Conservation (phyloP, 2,329 filamentous ascomycete genomes). For the Penicillium verrucosum region DNA sequence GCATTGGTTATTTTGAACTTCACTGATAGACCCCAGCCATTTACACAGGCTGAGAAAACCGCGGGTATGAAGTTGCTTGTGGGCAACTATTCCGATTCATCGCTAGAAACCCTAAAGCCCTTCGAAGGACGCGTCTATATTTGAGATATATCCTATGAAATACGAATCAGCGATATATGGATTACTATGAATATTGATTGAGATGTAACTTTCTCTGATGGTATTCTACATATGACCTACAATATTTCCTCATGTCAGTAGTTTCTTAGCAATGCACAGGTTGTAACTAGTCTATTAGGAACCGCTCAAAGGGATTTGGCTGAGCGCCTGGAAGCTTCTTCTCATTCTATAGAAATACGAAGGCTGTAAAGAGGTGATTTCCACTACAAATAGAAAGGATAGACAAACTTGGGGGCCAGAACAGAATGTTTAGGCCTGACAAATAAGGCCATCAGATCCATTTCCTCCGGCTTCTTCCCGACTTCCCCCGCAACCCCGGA, state of each 20-base stretch:
- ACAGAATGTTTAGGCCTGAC: not conserved
- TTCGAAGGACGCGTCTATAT: conserved; percentile 25
- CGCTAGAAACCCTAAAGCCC: conserved; percentile 8
- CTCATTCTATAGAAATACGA: not conserved
- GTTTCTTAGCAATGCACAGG: not conserved
- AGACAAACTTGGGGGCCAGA: not conserved
- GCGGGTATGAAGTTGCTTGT: conserved; percentile 18
- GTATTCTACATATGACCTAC: not conserved
- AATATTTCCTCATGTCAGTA: not conserved
- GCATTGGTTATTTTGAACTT: conserved; percentile 24
- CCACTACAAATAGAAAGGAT: not conserved
- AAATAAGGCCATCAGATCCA: not conserved
- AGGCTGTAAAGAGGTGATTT: not conserved
- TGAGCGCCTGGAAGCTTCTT: too few relatives aligned
- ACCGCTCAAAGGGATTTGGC: not conserved
- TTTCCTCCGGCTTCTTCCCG: conserved; percentile 8
- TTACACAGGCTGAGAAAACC: conserved; percentile 2
- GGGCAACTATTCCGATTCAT: conserved; percentile 14
- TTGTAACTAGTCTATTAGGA: not conserved
- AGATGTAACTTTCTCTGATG: not conserved
- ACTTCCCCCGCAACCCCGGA: conserved; percentile 10
- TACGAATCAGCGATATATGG: not conserved
- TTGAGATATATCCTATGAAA: not conserved
- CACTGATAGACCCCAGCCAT: conserved; percentile 11
- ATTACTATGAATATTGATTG: not conserved